phyloP scores from a whole-genome alignment of 2,329 filamentous ascomycete species.

The Graphium sp. region DNA sequence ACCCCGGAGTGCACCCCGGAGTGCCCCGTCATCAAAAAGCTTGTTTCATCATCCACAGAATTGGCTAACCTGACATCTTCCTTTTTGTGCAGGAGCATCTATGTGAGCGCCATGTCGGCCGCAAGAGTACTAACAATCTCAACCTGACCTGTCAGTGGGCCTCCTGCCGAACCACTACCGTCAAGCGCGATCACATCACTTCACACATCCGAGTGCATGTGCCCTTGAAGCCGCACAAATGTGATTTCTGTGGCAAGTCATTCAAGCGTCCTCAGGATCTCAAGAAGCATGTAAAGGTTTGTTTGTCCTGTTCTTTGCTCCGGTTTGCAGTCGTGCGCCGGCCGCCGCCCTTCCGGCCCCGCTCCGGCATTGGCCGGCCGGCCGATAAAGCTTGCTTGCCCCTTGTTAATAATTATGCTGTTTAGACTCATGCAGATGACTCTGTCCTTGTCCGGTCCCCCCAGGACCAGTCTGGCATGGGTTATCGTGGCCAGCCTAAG shows the following conservation, averaged over 20 bases:
- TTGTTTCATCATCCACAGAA: too few species aligned
- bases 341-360: too few species aligned
- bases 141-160: conserved; percentile 97
- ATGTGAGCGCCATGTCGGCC: conserved; percentile 93
- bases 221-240: conserved; percentile 98
- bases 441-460: conserved; percentile 49
- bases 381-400: too few species aligned
- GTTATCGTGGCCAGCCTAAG: conserved; percentile 32
- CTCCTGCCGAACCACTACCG: conserved; percentile 85
- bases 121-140: conserved; percentile 98
- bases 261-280: conserved; percentile 98
- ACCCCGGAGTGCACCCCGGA: too few species aligned
- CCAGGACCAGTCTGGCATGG: conserved; percentile 32
- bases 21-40: too few species aligned
- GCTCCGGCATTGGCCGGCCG: too few species aligned
- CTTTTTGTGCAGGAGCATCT: conserved; percentile 62
- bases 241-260: conserved; percentile 94
- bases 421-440: conserved; percentile 79
- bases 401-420: background rate
- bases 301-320: conserved; percentile 5
- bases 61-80: too few species aligned
- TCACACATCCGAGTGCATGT: conserved; percentile 98
- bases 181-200: conserved; percentile 98
- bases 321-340: too few species aligned
- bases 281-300: conserved; percentile 93